Evolutionary conservation across 1,284 basidiomycete genomes (phyloP).

Genomic region (Trametes sp.): DNA sequence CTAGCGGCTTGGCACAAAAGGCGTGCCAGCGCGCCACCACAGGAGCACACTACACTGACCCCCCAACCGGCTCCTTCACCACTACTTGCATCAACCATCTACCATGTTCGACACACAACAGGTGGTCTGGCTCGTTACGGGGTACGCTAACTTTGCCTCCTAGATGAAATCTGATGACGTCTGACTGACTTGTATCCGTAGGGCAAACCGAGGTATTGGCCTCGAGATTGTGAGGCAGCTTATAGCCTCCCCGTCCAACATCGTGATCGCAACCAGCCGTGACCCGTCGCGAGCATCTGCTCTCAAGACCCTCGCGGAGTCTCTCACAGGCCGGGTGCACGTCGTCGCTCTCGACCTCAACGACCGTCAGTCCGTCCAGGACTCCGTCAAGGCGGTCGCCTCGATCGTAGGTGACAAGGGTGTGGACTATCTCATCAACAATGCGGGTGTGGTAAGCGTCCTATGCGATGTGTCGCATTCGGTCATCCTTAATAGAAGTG

Average conservation of each 20-base stretch:
- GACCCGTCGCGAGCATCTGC: constrained; percentile 37
- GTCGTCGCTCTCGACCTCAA: constrained; percentile 42
- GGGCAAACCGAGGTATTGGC: constrained; percentile 31
- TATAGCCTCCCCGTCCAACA: constrained; percentile 36
- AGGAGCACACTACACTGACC: too few relatives aligned
- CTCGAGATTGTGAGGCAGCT: constrained; percentile 44
- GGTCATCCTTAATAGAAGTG: too few relatives aligned
- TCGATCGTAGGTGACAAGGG: constrained; percentile 38
- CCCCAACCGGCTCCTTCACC: too few relatives aligned
- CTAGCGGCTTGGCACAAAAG: too few relatives aligned
- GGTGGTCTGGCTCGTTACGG: too few relatives aligned
- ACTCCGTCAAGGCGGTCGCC: constrained; percentile 28
- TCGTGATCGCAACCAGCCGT: constrained; percentile 45
- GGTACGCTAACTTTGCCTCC: too few relatives aligned
- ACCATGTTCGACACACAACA: too few relatives aligned
- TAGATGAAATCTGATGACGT: too few relatives aligned
- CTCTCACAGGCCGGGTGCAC: constrained; percentile 36
- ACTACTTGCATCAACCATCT: too few relatives aligned
- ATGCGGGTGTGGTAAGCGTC: constrained; percentile 33
- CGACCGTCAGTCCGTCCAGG: constrained; percentile 35
- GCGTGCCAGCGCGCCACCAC: too few relatives aligned
- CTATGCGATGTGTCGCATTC: too few relatives aligned
- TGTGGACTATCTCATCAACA: constrained; percentile 49
- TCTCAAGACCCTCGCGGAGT: constrained; percentile 34
- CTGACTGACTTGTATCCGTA: background rate